Evolutionary conservation across 208 protist species (phyloP).

Genomic region (Leishmania gerbilli): DNA sequence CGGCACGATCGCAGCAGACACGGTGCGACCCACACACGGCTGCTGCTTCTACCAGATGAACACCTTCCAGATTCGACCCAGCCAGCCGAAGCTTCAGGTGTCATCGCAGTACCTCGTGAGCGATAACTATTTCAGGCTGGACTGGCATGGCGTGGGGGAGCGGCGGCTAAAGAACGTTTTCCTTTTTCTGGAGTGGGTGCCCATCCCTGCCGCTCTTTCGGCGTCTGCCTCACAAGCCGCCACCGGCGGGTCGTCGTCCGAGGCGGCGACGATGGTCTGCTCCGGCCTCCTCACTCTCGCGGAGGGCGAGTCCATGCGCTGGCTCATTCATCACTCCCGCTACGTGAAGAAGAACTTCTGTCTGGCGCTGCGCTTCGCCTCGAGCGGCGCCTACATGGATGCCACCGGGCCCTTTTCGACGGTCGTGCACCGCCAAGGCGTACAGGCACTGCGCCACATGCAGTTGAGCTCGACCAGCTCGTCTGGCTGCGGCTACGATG

Average conservation of each 20-base stretch:
- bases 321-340: constrained; percentile 78
- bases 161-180: constrained; percentile 92
- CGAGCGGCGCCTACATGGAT: constrained; percentile 55
- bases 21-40: constrained; percentile 31
- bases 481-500: constrained; percentile 2
- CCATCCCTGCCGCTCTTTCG: constrained; percentile 2
- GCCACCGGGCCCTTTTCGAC: constrained; percentile 37
- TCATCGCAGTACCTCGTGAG: constrained; percentile 66
- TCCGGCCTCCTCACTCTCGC: constrained; percentile 77
- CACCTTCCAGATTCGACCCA: constrained; percentile 54
- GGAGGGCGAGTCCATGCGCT: constrained; percentile 90
- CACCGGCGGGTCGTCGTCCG: neutral
- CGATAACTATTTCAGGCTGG: constrained; percentile 93
- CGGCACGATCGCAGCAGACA: constrained; percentile 26
- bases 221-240: neutral
- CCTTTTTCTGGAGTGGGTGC: constrained; percentile 90
- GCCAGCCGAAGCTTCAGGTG: constrained; percentile 66
- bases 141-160: constrained; percentile 83
- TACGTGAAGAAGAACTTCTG: constrained; percentile 25
- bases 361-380: constrained; percentile 57
- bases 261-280: constrained; percentile 24
- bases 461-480: neutral
- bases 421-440: constrained; percentile 21
- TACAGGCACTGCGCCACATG: constrained; percentile 25
- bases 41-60: constrained; percentile 67